Conservation (phyloP, 345 rosid genomes). For the Syzygium jambos region DNA sequence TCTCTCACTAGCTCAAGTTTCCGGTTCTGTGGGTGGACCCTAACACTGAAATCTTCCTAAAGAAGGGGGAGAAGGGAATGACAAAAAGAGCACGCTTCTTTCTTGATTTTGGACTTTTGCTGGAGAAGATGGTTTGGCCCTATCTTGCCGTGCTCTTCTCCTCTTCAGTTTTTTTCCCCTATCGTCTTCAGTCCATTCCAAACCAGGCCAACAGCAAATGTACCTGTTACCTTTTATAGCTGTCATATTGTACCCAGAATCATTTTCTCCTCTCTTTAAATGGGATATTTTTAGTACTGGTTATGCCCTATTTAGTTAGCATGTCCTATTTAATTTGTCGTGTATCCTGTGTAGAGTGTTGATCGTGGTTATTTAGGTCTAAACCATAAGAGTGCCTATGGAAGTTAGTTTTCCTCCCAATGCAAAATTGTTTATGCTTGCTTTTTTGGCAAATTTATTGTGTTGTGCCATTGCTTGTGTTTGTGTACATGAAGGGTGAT, state of each 20-base stretch:
- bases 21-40: background rate
- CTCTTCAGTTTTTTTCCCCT: background rate
- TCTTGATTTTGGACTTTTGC: background rate
- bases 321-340: background rate
- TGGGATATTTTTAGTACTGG: background rate
- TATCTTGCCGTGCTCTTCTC: background rate
- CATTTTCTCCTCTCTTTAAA: background rate
- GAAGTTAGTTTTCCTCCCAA: background rate
- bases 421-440: background rate
- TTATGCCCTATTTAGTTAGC: background rate
- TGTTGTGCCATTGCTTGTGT: background rate
- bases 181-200: background rate
- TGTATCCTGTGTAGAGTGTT: background rate
- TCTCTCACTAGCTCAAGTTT: background rate
- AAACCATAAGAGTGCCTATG: background rate
- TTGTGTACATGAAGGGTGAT: constrained; percentile 33
- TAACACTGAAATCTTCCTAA: background rate
- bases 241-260: background rate
- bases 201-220: background rate
- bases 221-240: background rate
- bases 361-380: background rate
- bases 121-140: background rate
- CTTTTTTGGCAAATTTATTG: background rate
- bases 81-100: background rate
- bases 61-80: background rate